A percentile compares a stretch with the other conserved stretches of the same genome.
phyloP scores from a whole-genome alignment of 441 rosid species.

The Euphorbia schlechtendalii region DNA sequence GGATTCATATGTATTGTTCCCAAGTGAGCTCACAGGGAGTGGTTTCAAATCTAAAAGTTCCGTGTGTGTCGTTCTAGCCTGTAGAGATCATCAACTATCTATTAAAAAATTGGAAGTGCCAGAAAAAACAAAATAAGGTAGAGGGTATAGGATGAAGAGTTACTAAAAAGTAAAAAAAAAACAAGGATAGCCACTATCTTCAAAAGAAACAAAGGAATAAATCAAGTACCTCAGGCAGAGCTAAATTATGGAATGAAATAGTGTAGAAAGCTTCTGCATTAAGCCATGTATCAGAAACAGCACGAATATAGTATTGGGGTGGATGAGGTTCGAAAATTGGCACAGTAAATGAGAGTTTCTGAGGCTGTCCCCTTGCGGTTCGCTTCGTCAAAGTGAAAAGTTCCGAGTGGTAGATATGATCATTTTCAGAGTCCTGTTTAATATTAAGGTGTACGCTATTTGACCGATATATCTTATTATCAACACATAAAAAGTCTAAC shows the following conservation, averaged over 20 bases:
- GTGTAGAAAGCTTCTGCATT: constrained; percentile 91
- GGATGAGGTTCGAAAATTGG: constrained; percentile 99
- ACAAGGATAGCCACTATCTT: not conserved
- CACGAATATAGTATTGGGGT: constrained; percentile 94
- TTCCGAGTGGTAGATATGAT: constrained; percentile 97
- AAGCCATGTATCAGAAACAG: constrained; percentile 99
- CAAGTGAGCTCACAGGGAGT: constrained; percentile 84
- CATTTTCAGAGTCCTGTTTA: constrained; percentile 93
- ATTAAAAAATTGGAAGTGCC: constrained; percentile 16
- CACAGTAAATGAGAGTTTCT: constrained; percentile 87
- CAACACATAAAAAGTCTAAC: too few relatives aligned
- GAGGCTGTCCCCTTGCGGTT: constrained; percentile 85
- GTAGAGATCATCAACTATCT: constrained; percentile 26
- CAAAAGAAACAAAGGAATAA: not conserved
- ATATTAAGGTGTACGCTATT: constrained; percentile 16
- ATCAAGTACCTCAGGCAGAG: constrained; percentile 74
- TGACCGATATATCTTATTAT: not conserved
- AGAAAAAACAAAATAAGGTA: not conserved
- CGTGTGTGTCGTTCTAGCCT: constrained; percentile 83
- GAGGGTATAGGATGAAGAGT: not conserved
- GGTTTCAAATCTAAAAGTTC: constrained; percentile 97
- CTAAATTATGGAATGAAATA: constrained; percentile 84
- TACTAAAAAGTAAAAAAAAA: not conserved
- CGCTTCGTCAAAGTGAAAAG: constrained; percentile 87
- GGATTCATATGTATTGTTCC: constrained; percentile 61